A percentile compares a stretch with the other conserved stretches of the same genome.
phyloP scores from a whole-genome alignment of 1,284 basidiomycete genomes.

The Gymnopus androsaceus region DNA sequence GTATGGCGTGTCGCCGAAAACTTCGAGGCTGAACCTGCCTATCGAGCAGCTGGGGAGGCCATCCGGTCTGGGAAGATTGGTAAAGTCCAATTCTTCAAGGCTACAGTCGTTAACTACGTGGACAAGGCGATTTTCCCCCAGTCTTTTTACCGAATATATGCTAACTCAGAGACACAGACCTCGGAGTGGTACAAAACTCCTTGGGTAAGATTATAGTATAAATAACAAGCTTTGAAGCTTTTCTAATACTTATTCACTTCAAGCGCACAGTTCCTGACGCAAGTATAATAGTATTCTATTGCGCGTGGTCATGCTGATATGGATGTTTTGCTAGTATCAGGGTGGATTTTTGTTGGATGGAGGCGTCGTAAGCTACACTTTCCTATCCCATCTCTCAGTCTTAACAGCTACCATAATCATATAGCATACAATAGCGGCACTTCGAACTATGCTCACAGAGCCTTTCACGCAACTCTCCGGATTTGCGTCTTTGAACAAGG shows the following conservation, averaged over 20 bases:
- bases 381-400: conserved; percentile 2
- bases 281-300: conserved; percentile 29
- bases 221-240: too few species aligned
- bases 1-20: conserved; percentile 89
- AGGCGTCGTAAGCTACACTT: conserved; percentile 57
- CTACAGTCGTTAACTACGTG: conserved; percentile 56
- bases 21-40: conserved; percentile 70
- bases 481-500: conserved; percentile 67
- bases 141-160: too few species aligned
- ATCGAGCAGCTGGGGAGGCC: conserved; percentile 52
- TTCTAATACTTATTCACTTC: too few species aligned
- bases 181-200: conserved; percentile 79
- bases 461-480: conserved; percentile 58
- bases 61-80: conserved; percentile 65
- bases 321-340: conserved; percentile 61
- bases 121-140: too few species aligned
- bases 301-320: neutral
- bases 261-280: conserved; percentile 82
- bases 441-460: conserved; percentile 61
- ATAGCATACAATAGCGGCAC: conserved; percentile 65
- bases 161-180: too few species aligned
- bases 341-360: conserved; percentile 78
- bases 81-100: conserved; percentile 62
- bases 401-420: conserved; percentile 11
- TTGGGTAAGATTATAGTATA: too few species aligned